Conservation (phyloP, 257 asterid genomes). For the Solanum rostratum region DNA sequence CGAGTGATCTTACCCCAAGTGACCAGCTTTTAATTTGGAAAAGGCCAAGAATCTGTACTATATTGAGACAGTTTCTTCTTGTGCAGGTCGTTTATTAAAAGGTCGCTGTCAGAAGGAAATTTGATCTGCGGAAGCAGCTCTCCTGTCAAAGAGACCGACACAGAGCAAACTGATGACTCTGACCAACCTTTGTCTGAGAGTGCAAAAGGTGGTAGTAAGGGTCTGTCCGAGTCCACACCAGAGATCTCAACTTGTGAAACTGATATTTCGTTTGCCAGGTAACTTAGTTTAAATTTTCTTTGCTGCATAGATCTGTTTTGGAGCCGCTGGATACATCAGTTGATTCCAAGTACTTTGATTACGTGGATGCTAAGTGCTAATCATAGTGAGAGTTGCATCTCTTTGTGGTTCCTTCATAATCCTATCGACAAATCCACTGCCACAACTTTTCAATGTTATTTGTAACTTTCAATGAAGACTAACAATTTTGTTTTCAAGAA, state of each 20-base stretch:
- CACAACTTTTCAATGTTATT: not conserved
- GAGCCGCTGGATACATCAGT: not conserved
- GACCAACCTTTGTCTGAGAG: conserved; percentile 25
- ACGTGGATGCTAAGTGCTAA: not conserved
- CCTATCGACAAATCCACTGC: not conserved
- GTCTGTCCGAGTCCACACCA: conserved; percentile 49
- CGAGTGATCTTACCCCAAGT: not conserved
- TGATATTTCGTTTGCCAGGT: conserved; percentile 49
- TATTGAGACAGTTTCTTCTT: not conserved
- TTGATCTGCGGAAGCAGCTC: conserved; percentile 46
- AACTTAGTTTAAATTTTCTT: not conserved
- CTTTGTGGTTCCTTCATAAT: not conserved
- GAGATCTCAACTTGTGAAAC: conserved; percentile 52
- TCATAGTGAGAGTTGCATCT: not conserved
- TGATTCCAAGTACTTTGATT: not conserved
- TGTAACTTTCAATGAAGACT: not conserved
- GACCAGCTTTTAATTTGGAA: not conserved
- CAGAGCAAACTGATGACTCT: conserved; percentile 27
- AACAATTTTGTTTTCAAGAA: not conserved
- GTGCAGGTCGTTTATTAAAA: conserved; percentile 56
- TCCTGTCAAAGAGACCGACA: conserved; percentile 35
- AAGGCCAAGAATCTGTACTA: not conserved
- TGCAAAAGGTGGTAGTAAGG: conserved; percentile 13
- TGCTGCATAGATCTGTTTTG: not conserved
- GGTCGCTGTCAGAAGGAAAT: conserved; percentile 86